phyloP scores from a whole-genome alignment of 2,329 filamentous ascomycete genomes.

The Aureobasidium leucospermi region DNA sequence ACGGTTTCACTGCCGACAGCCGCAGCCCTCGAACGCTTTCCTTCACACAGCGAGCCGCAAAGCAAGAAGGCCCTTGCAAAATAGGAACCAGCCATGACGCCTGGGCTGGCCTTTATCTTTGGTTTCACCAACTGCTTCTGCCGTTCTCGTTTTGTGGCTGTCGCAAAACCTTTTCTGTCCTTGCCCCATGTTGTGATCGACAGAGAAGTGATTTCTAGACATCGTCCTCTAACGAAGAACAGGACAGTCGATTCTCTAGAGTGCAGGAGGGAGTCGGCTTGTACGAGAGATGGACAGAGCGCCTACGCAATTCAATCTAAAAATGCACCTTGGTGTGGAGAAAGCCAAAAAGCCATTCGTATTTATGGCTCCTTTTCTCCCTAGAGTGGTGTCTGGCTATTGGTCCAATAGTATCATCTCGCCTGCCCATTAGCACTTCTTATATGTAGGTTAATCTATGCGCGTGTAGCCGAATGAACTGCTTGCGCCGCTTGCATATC shows the following conservation, averaged over 20 bases:
- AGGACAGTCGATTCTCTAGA: constrained; percentile 3
- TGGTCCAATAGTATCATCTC: neutral
- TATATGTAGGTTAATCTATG: constrained; percentile 6
- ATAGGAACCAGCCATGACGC: neutral
- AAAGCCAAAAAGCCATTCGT: constrained; percentile 1
- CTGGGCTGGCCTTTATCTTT: neutral
- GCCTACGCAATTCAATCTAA: neutral
- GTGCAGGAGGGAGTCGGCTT: neutral
- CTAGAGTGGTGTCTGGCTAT: neutral
- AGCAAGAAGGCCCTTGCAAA: neutral
- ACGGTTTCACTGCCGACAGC: constrained; percentile 12
- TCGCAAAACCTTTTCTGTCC: neutral
- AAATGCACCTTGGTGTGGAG: constrained; percentile 8
- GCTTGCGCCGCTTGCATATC: neutral
- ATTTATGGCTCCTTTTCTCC: constrained; percentile 7
- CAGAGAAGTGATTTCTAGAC: neutral
- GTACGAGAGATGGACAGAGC: constrained; percentile 7
- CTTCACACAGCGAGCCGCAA: neutral
- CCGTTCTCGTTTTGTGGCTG: constrained; percentile 5
- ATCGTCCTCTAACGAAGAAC: neutral
- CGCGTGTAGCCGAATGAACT: constrained; percentile 1
- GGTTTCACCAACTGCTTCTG: neutral
- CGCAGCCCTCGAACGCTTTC: neutral
- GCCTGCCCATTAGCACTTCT: neutral
- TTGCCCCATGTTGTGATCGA: neutral